Conservation (phyloP, 2,329 filamentous ascomycete genomes). For the Triangularia setosa region DNA sequence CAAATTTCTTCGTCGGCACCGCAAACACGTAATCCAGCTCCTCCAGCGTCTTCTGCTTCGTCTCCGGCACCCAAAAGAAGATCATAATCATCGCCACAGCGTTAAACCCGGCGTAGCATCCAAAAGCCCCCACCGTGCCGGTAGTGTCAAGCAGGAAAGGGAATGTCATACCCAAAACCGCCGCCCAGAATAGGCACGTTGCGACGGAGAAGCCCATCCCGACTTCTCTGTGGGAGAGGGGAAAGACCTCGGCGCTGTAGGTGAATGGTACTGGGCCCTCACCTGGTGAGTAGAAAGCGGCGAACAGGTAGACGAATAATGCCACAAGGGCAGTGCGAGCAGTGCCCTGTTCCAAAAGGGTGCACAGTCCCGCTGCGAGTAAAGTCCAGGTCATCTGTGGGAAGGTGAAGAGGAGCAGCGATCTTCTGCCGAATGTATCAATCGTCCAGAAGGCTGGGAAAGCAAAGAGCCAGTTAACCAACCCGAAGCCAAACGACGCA, state of each 20-base stretch:
- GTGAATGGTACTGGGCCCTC: constrained; percentile 67
- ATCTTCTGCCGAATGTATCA: constrained; percentile 61
- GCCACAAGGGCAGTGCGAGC: constrained; percentile 46
- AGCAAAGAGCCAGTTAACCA: constrained; percentile 63
- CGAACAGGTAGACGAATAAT: constrained; percentile 58
- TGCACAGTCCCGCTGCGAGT: constrained; percentile 59
- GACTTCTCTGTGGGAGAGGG: constrained; percentile 65
- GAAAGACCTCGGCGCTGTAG: constrained; percentile 67
- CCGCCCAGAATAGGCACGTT: constrained; percentile 59
- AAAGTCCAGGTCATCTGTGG: constrained; percentile 65
- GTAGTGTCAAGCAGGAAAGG: constrained; percentile 50
- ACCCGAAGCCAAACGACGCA: constrained; percentile 61
- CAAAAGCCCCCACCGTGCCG: constrained; percentile 47
- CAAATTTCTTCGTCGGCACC: constrained; percentile 55
- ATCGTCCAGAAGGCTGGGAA: constrained; percentile 63
- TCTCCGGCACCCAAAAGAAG: constrained; percentile 55
- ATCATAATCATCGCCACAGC: constrained; percentile 52
- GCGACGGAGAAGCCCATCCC: constrained; percentile 69
- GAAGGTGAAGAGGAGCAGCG: constrained; percentile 62
- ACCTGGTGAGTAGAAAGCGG: constrained; percentile 59
- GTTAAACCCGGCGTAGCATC: constrained; percentile 54
- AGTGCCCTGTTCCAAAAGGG: constrained; percentile 39
- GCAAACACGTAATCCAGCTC: constrained; percentile 60
- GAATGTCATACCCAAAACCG: constrained; percentile 59
- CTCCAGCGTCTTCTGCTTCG: constrained; percentile 55